Evolutionary conservation across 2,329 filamentous ascomycete species (phyloP), one percentile per base, ranked within the genome.

Genomic region (Penicillium fuscoglaucum): DNA sequence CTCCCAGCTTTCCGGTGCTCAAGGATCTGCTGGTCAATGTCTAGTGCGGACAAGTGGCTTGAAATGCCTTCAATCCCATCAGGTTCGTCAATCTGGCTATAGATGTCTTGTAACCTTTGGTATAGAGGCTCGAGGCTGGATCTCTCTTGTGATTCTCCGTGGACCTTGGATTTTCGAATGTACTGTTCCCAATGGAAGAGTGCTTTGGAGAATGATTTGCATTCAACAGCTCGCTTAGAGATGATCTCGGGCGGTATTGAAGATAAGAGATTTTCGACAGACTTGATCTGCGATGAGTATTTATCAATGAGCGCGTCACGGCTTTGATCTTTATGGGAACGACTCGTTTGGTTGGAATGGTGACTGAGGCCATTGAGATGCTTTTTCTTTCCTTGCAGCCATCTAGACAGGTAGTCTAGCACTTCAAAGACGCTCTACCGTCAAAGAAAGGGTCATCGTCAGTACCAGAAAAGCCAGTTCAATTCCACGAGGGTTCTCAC

Each of bases 41-140:
- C 90, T n/a, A 98, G 80, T 12, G 92, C 86, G 58, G 90, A 89
- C 3, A 98, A 80, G 71, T 95, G 90, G 21, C 91, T 87, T 1
- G 93, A 96, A 60, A 99, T 93, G 3, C 95, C 95, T 71, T 98
- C 93, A 35, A 99, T 87, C 1, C 93, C 93, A 74, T 99, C 95
- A 0, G 95, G 96, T 68, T 99, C 95, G 69, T 99, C 95, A 60
- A 99, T 98, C 67, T 97, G 90, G 1, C 91, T 91, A 74, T 99
- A 99, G 19, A 99, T 96, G 53, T 93, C 88, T 70, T 98, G 93
- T 26, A 99, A 79, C 60, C 88, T 86, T 65, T 91, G 86, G 59
- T 96, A 84, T 4, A 95, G 81, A 26, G 85, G 82, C 53, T 89
- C 82, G 46, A 81, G 71, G 48, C 80, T 82, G n/a, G 83, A 78